Evolutionary conservation across 2,329 filamentous ascomycete species (phyloP).

Genomic region (Microcyclospora tardicrescens): DNA sequence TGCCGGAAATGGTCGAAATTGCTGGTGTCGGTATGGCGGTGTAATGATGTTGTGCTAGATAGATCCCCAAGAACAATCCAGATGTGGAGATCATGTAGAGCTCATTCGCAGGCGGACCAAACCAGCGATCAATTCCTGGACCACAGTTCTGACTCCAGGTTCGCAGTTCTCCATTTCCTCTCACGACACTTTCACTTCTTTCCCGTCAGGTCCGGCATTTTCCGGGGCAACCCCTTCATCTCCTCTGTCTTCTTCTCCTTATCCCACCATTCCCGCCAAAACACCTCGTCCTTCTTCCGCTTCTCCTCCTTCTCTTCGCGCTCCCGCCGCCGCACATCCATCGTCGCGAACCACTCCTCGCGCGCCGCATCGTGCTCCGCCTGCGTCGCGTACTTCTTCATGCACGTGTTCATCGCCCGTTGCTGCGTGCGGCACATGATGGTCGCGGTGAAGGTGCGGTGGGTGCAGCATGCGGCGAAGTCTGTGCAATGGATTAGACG

Average conservation of each 20-base stretch:
- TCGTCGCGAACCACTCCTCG: conserved; percentile 80
- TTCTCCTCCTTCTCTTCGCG: conserved; percentile 43
- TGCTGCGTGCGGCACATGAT: conserved; percentile 74
- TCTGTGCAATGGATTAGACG: conserved; percentile 38
- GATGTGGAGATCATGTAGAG: no score
- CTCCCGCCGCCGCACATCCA: conserved; percentile 56
- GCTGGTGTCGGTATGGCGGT: conserved; percentile 3
- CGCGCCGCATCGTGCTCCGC: conserved; percentile 76
- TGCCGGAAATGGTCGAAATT: conserved; percentile 18
- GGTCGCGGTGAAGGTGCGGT: conserved; percentile 74
- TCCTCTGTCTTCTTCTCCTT: conserved; percentile 14
- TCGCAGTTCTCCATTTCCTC: no score
- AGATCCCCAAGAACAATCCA: no score
- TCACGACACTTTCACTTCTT: conserved; percentile 1
- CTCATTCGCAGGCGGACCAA: no score
- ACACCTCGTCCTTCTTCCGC: conserved; percentile 30
- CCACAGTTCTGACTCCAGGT: no score
- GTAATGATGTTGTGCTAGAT: not conserved
- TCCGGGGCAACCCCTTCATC: not conserved
- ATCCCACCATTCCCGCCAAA: conserved; percentile 41
- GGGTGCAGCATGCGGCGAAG: conserved; percentile 80
- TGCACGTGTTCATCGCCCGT: conserved; percentile 84
- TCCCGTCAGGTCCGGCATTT: conserved; percentile 5
- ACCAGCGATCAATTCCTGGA: no score
- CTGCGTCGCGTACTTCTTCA: conserved; percentile 74